Percentiles rank a stretch among this genome's conserved stretches.
Evolutionary conservation across 192 early-diverging fungal genomes (phyloP).

Genomic region (Podila minutissima): DNA sequence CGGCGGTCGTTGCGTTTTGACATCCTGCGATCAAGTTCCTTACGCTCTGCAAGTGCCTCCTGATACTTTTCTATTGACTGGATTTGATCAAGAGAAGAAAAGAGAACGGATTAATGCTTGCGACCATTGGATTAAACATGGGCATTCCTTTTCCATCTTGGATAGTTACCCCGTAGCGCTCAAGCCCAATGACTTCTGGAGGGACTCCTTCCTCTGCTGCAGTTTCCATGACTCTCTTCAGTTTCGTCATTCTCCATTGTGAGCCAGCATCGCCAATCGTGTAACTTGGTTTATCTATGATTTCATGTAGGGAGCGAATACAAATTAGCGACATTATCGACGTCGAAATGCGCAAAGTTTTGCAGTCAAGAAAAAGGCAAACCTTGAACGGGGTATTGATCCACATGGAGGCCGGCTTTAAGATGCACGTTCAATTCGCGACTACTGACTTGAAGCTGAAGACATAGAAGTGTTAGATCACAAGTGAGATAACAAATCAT

Average conservation of each 20-base stretch:
- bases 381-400: conserved; percentile 42
- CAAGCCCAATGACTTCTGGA: conserved; percentile 73
- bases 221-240: conserved; percentile 71
- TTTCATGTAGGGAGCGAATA: not conserved
- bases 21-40: conserved; percentile 63
- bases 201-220: conserved; percentile 72
- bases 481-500: not conserved
- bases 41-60: conserved; percentile 71
- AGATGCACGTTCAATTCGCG: conserved; percentile 57
- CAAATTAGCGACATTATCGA: no score
- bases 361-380: not conserved
- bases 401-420: conserved; percentile 51
- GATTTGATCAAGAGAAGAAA: no score
- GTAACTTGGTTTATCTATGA: conserved; percentile 49
- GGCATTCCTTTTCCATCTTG: not conserved
- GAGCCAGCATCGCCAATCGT: conserved; percentile 66
- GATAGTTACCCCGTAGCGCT: conserved; percentile 74
- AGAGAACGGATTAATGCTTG: no score
- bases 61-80: conserved; percentile 73
- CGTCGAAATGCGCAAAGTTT: not conserved
- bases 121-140: no score
- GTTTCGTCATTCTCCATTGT: conserved; percentile 85
- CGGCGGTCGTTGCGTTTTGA: conserved; percentile 15
- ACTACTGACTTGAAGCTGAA: conserved; percentile 51
- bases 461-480: not conserved